Base-by-base conservation (phyloP, 176 grass and related monocot genomes). In the Rhynchospora tenuis region DNA sequence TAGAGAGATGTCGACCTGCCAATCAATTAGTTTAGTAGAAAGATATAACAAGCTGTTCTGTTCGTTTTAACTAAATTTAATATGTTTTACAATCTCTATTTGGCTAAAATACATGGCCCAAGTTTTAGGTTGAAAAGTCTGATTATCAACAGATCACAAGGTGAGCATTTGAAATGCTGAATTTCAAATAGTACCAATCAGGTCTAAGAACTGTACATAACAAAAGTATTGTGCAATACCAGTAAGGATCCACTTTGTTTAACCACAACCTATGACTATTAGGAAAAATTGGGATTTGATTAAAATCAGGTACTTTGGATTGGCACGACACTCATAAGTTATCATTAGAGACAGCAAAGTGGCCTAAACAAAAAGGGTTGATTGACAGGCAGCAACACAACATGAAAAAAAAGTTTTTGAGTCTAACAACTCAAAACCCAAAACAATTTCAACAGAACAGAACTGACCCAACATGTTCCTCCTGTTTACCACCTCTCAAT, bases 1-100 rank as follows among this genome's bases (percentile, higher is more conserved):
- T 93, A 83, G 87, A 94, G 61, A 98, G 92, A 93, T 98, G 95
- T 4, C 73, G 78, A 28, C 95, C 95, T 98, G 85, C 60, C 10
- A 63, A 89, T 63, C 73, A 75, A 87, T 73, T 75, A 44, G 70
- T 77, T 62, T 75, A 22, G 50, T 27, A 55, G 26, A 54, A 72
- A 79, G 63, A 4, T 33, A 74, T 74, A 24, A 69, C 10, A 9
- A 66, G 22, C 38, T 14, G 6, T 31, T 76, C 22, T 29, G 7
- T 43, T 70, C 2, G 29, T 29, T 29, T 76, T 12, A 10, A 74
- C 54, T 9, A 28, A 55, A 16, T 51, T 24, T 52, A 14, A 14
- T 23, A 4, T 17, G 48, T 76, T 52, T 76, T 14, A 27, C 44
- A 55, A 55, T 55, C 23, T 17, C 73, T 76, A 76, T 9, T 76